phyloP scores from a whole-genome alignment of 306 rosid species.

The Corylus heterophylla region DNA sequence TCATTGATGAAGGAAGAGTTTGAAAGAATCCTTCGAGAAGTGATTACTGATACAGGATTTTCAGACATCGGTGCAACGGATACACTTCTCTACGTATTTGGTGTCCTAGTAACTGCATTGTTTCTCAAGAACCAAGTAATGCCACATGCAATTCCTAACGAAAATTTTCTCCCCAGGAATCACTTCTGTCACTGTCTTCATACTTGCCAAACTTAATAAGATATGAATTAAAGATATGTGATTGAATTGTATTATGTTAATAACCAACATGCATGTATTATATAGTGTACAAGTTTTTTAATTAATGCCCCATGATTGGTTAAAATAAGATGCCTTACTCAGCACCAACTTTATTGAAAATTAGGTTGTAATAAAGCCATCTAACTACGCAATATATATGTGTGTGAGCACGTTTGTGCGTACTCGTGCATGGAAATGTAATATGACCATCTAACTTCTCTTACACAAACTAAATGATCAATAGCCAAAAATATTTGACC shows the following conservation, averaged over 20 bases:
- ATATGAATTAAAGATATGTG: conserved; percentile 24
- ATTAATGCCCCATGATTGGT: not conserved
- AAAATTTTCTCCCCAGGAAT: conserved; percentile 54
- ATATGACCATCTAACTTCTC: no score
- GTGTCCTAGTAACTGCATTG: conserved; percentile 58
- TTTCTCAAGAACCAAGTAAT: conserved; percentile 42
- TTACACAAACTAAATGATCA: no score
- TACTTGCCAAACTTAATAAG: conserved; percentile 63
- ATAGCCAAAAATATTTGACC: no score
- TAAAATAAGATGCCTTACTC: not conserved
- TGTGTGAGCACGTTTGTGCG: no score
- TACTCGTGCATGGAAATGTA: no score
- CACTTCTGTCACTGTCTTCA: conserved; percentile 58
- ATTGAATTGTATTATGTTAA: no score
- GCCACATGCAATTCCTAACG: conserved; percentile 38
- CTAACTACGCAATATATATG: no score
- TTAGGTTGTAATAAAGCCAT: no score
- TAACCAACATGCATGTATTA: no score
- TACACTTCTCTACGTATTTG: conserved; percentile 47
- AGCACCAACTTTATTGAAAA: no score
- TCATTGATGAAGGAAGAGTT: conserved; percentile 34
- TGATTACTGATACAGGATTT: conserved; percentile 23
- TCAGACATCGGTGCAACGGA: conserved; percentile 53
- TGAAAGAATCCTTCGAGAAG: conserved; percentile 28
- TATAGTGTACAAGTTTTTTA: not conserved